phyloP scores from a whole-genome alignment of 2,329 filamentous ascomycete species.

The Sarocladium kiliense region DNA sequence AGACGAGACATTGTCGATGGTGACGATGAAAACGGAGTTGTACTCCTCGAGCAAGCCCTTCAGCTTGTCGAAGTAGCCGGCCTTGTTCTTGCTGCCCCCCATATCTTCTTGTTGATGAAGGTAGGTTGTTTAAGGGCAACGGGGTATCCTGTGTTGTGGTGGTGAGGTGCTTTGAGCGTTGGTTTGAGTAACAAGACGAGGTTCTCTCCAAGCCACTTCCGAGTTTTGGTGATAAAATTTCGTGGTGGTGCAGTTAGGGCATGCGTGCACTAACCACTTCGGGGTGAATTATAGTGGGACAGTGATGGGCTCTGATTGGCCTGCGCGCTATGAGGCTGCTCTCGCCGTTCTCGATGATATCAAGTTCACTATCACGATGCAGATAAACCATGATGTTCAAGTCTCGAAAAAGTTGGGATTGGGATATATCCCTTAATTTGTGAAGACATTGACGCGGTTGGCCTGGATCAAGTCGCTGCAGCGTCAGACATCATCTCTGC shows the following conservation, averaged over 20 bases:
- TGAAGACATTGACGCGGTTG: too few relatives aligned
- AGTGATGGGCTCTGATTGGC: constrained; percentile 5
- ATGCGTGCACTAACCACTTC: constrained; percentile 22
- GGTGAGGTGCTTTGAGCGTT: constrained; percentile 13
- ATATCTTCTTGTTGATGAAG: constrained; percentile 93
- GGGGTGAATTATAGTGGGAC: constrained; percentile 7
- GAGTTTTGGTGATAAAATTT: constrained; percentile 11
- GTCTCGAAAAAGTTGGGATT: too few relatives aligned
- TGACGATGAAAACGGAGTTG: constrained; percentile 95
- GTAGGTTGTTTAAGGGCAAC: constrained; percentile 97
- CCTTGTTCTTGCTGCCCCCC: constrained; percentile 94
- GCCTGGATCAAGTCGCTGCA: too few relatives aligned
- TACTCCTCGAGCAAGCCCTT: constrained; percentile 95
- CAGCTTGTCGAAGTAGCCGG: constrained; percentile 99
- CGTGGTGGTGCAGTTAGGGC: constrained; percentile 30
- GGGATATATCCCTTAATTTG: too few relatives aligned
- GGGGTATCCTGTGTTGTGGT: constrained; percentile 18
- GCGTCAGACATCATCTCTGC: too few relatives aligned
- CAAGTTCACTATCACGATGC: too few relatives aligned
- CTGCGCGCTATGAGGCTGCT: too few relatives aligned
- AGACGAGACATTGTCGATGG: constrained; percentile 99
- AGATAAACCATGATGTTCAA: too few relatives aligned
- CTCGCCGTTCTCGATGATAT: too few relatives aligned
- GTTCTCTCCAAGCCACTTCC: constrained; percentile 9
- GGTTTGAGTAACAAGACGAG: constrained; percentile 11